A percentile compares a stretch with the other conserved stretches of the same genome.
Conservation (phyloP, 2,329 filamentous ascomycete genomes). For the Monilinia vaccinii-corymbosi region DNA sequence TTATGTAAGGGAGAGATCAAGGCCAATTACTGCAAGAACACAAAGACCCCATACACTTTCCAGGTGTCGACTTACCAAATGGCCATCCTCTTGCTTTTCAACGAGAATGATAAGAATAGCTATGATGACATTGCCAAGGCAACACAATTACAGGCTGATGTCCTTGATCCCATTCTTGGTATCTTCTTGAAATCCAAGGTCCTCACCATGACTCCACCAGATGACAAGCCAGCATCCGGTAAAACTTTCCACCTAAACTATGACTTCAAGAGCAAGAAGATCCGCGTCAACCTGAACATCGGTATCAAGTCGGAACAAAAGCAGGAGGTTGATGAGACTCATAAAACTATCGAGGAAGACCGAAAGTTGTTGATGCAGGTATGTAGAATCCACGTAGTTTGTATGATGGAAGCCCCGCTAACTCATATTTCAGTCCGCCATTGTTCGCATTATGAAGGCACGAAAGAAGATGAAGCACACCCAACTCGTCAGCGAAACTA, state of each 20-base stretch:
- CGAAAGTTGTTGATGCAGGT: slow-evolving; percentile 95
- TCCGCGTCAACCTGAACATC: slow-evolving; percentile 93
- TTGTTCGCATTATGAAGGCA: slow-evolving; percentile 99
- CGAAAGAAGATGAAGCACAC: slow-evolving; percentile 98
- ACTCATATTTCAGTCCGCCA: slow-evolving; percentile 63
- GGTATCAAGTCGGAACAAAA: slow-evolving; percentile 93
- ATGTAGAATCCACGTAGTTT: slow-evolving; percentile 33
- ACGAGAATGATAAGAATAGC: slow-evolving; percentile 74
- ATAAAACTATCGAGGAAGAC: slow-evolving; percentile 99
- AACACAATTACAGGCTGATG: slow-evolving; percentile 71
- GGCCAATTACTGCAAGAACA: slow-evolving; percentile 81
- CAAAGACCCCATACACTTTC: slow-evolving; percentile 90
- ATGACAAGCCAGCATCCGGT: slow-evolving; percentile 67
- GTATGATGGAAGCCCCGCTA: slow-evolving; percentile 20
- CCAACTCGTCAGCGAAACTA: slow-evolving; percentile 88
- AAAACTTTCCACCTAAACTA: slow-evolving; percentile 81
- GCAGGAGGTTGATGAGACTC: slow-evolving; percentile 91
- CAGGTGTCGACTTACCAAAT: slow-evolving; percentile 98
- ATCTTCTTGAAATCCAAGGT: slow-evolving; percentile 94
- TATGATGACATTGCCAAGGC: slow-evolving; percentile 82
- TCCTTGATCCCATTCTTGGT: slow-evolving; percentile 74
- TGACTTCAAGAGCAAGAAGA: slow-evolving; percentile 97
- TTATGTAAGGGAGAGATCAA: slow-evolving; percentile 96
- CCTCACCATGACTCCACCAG: slow-evolving; percentile 60
- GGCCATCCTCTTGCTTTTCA: slow-evolving; percentile 91